phyloP scores from a whole-genome alignment of 306 rosid species.

The apple (Malus domestica) region ASM211411v1 NC_041794.1:33416501-33417000 shows the following conservation, averaged over 20 bases:
- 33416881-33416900: constrained; percentile 63
- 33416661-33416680: constrained; percentile 13
- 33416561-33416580: not conserved
- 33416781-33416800: constrained; percentile 28
- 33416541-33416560: too few relatives aligned
- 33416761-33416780: constrained; percentile 53
- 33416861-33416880: constrained; percentile 55
- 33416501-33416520: too few relatives aligned
- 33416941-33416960: constrained; percentile 64
- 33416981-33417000: not conserved
- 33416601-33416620: constrained; percentile 42
- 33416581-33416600: not conserved
- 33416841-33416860: constrained; percentile 38
- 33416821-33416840: constrained; percentile 42
- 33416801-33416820: constrained; percentile 40
- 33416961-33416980: too few relatives aligned
- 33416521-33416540: fast-evolving
- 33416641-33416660: constrained; percentile 20
- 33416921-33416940: constrained; percentile 70
- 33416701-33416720: constrained; percentile 47
- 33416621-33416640: constrained; percentile 19
- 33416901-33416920: constrained; percentile 60
- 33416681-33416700: constrained; percentile 41
- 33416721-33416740: constrained; percentile 36
- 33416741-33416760: constrained; percentile 38